Conservation (phyloP, 2,329 filamentous ascomycete species). For the Penicillium sp. region DNA sequence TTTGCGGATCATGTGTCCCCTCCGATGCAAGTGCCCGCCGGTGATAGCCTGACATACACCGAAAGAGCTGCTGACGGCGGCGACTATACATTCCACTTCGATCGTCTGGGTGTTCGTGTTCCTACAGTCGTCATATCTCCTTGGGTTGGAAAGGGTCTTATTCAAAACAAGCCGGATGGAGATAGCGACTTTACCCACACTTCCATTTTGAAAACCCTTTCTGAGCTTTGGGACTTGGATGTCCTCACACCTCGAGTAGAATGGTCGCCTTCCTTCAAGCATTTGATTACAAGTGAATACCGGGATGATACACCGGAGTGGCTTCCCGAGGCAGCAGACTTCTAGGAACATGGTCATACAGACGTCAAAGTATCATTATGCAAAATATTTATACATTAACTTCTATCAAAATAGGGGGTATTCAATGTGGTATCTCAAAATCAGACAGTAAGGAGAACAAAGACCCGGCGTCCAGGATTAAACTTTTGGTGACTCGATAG, state of each 20-base stretch:
- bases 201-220: slow-evolving; percentile 45
- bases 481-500: background rate
- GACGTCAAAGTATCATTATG: background rate
- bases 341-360: slow-evolving; percentile 10
- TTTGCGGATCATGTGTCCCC: slow-evolving; percentile 51
- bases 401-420: background rate
- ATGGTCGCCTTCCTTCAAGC: slow-evolving; percentile 40
- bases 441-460: background rate
- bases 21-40: slow-evolving; percentile 40
- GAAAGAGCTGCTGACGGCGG: slow-evolving; percentile 25
- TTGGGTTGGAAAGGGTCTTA: slow-evolving; percentile 44
- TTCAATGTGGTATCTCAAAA: background rate
- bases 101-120: slow-evolving; percentile 33
- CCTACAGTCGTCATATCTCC: slow-evolving; percentile 34
- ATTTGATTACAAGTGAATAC: slow-evolving; percentile 25
- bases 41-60: slow-evolving; percentile 40
- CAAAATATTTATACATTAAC: background rate
- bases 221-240: slow-evolving; percentile 46
- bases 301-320: slow-evolving; percentile 28
- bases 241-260: slow-evolving; percentile 40
- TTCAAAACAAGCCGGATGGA: slow-evolving; percentile 42
- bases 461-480: background rate
- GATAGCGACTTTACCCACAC: slow-evolving; percentile 47
- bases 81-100: slow-evolving; percentile 32
- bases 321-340: slow-evolving; percentile 26